These are phyloP conservation scores for Penicillium sp. DNA, from an alignment of 2,329 filamentous ascomycete genomes.

Conservation along the genomic window DNA sequence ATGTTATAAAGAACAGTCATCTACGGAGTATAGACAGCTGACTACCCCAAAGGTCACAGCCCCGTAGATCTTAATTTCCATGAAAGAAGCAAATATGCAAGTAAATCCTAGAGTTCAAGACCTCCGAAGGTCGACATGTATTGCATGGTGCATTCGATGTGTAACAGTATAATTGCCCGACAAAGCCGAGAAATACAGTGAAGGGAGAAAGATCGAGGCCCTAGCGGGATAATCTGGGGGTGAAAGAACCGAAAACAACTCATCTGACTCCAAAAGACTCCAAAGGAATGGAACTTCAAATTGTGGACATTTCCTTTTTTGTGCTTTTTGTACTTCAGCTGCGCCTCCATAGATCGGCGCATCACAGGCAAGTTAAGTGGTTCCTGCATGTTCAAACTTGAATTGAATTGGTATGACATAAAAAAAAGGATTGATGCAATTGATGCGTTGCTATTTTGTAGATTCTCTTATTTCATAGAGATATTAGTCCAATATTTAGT, in stretches of 20 bases:
- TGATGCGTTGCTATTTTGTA: neutral
- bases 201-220: neutral
- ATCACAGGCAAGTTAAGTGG: neutral
- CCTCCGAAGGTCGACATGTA: neutral
- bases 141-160: neutral
- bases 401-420: neutral
- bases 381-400: conserved; percentile 6
- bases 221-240: neutral
- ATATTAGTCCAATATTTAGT: neutral
- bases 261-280: no score
- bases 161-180: conserved; percentile 2
- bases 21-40: neutral
- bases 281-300: no score
- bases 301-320: neutral
- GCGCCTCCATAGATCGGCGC: neutral
- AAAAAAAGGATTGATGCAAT: neutral
- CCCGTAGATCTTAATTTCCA: no score
- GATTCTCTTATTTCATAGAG: neutral
- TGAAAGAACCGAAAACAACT: neutral
- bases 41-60: neutral
- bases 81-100: neutral
- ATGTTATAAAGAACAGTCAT: neutral
- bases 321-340: neutral
- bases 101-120: neutral
- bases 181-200: neutral